Evolutionary conservation across 2,329 filamentous ascomycete species (phyloP), one percentile per base, ranked within the genome.

Genomic region (Botrytis tulipae): DNA sequence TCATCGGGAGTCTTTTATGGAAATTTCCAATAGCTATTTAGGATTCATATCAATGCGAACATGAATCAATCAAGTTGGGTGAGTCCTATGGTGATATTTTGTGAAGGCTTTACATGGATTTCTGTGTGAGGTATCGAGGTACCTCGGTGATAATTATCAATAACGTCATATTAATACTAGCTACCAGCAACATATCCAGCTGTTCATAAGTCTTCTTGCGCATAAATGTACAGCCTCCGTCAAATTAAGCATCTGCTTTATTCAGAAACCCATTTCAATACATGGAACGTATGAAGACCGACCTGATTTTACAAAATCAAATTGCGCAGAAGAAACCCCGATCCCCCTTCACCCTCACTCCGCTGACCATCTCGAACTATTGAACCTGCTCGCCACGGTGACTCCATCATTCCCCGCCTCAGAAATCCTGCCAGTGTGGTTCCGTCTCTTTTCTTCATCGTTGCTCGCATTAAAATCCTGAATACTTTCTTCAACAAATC

Each of bases 371-470:
- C 51, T 57, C 51, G 51, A 57, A 18, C 18, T 18, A 9, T 57
- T 29, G 3, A 57, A 57, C 14, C 16, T 3, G 20, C 51, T 32
- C n/a, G n/a, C 51, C 14, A 57, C 51, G 6, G n/a, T 57, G 14
- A 32, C n/a, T 4, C n/a, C n/a, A 18, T 57, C 51, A 57, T 57
- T 57, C 1, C 2, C 3, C 29, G n/a, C 14, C 14, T 16, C 14
- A 32, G 8, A 3, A 3, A 18, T 57, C 8, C 7, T 18, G 7
- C n/a, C 2, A 9, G 3, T 57, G n/a, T 16, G 16, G 18, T 57
- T 18, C n/a, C n/a, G 0, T 29, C n/a, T 9, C 6, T 29, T 57
- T 29, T 14, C 25, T 0, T 18, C 1, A 6, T n/a, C 5, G 0
- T 51, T n/a, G 1, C 10, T 54, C n/a, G n/a, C 51, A 32, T 29